Conservation (phyloP, 441 rosid genomes). For the Iberis amara region DNA sequence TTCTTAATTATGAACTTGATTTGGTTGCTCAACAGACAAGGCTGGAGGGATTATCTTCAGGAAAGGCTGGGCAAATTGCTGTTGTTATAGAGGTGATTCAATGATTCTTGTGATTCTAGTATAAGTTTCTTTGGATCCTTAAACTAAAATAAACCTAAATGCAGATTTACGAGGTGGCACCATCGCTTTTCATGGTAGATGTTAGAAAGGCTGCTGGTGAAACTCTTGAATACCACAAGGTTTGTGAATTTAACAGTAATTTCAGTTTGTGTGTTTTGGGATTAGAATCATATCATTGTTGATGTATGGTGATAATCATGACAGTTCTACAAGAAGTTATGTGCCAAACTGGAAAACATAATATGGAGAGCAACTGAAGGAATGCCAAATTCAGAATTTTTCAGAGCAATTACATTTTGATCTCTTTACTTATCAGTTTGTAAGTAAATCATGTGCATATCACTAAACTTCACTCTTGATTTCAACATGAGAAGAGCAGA, state of each 20-base stretch:
- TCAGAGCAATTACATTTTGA: conserved; percentile 38
- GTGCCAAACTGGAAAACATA: conserved; percentile 64
- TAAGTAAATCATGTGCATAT: conserved; percentile 1
- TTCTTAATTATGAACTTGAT: conserved; percentile 1
- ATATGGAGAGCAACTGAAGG: conserved; percentile 68
- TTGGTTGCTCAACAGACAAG: conserved; percentile 56
- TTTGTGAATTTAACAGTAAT: conserved; percentile 20
- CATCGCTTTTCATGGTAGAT: conserved; percentile 86
- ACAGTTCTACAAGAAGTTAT: conserved; percentile 82
- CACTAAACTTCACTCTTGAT: neutral
- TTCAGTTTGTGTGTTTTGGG: neutral
- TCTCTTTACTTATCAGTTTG: neutral
- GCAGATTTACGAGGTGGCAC: conserved; percentile 87
- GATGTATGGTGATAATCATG: conserved; percentile 20
- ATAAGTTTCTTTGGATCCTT: neutral
- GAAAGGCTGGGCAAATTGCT: conserved; percentile 56
- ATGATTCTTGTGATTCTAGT: neutral
- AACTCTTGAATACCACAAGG: conserved; percentile 88
- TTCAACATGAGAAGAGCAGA: neutral
- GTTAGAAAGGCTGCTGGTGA: conserved; percentile 88
- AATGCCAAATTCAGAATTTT: conserved; percentile 37
- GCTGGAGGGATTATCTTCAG: conserved; percentile 61
- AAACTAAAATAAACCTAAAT: neutral
- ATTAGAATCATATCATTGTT: neutral
- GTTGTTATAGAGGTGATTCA: conserved; percentile 67